Base-by-base conservation (phyloP, 2,329 filamentous ascomycete genomes). In the Pseudomassariella vexata region DNA sequence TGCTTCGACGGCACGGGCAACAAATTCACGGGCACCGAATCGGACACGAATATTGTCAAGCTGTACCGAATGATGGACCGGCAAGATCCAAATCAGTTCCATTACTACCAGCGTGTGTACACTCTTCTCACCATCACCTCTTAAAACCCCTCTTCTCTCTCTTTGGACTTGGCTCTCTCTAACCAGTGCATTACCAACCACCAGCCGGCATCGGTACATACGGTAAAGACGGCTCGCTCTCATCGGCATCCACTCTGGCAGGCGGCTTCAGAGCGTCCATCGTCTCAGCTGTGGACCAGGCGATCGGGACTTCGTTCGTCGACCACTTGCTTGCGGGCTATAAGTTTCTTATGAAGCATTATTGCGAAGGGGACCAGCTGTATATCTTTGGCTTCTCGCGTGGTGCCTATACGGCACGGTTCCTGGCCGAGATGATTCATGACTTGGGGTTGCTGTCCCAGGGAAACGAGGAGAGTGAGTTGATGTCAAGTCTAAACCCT, bases 381-480 rank as follows among this genome's bases (percentile, higher is more conserved):
- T 74, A 72, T 41, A 65, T 73, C 43, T 73, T 73, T 28, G 69
- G 69, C 9, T 73, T 73, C 44, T 66, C 62, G 6, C 62, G 69
- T 15, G 69, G 69, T 3, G 68, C 69, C 9, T 72, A 66, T 41
- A 70, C 66, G 1, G 69, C 69, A n/a, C 63, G 63, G 15, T 70
- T 73, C 42, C 56, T 73, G 2, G 63, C 69, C 0, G 59, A 66
- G 27, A 72, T 73, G 69, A 49, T 73, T 24, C 53, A 66, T 34
- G 59, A 57, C 3, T 59, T 71, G 9, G 70, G 65, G 0, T 53
- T 73, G 0, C 56, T 73, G 5, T 69, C 64, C 29, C 61, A 62
- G 28, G 68, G 68, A 6, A 71, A 72, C 35, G 68, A 72, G 36
- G 68, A 72, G 25, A 66, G 21, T 23, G 21, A 23, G 21, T 23